Evolutionary conservation across 257 asterid species (phyloP), one percentile per base, ranked within the genome.

Genomic region (Salvia miltiorrhiza): DNA sequence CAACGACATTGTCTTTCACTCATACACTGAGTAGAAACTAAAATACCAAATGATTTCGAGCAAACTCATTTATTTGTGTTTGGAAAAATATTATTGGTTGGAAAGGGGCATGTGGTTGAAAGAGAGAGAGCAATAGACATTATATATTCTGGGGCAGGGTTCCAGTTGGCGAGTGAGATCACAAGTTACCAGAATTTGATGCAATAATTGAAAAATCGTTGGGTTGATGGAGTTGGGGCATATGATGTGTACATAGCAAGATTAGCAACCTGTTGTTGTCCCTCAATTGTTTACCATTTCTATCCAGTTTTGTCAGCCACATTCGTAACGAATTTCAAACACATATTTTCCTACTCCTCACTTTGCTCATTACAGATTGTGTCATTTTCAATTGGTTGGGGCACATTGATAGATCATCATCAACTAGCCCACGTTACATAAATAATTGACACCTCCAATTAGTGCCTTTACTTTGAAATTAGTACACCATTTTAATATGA

Each of bases 351-450:
- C 19, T 53, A 69, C 23, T 35, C 41, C 39, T 11, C 1, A 24
- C 59, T 58, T 24, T 45, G 53, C 45, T 41, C 11, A 41, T 58
- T n/a, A 23, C 28, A 69, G 56, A 74, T 40, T 28, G 32, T 59
- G 83, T 75, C 83, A 54, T 72, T 81, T 81, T 81, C 86, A 67
- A 9, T 49, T 55, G 47, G 76, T 64, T 75, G 75, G 68, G 64
- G 64, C 74, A 69, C 65, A 45, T 62, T 67, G 76, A 73, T 57
- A 73, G 59, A 40, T 48, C 49, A 74, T 54, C 65, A 72, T 48
- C 68, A 71, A 72, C 33, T 65, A 52, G 76, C 56, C 69, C 63
- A 70, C 47, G 72, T 56, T 50, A 35, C 70, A 28, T 41, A 33
- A 57, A 76, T 72, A 50, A 64, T 66, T 72, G 74, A 53, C 9